Conservation (phyloP, 176 grass and related monocot genomes). For the Hordeum marinum region DNA sequence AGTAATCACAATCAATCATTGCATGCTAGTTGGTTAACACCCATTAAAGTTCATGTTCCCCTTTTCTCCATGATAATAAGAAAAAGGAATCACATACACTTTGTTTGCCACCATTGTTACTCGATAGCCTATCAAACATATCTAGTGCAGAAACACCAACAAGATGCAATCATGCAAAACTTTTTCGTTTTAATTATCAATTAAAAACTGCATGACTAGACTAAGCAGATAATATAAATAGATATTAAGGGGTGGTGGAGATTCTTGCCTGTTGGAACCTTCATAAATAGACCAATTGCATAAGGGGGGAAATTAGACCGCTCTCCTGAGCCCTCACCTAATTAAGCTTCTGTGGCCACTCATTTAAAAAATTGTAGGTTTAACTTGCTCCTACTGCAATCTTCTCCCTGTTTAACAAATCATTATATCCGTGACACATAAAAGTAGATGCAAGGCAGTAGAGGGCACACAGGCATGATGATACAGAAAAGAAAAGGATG, state of each 20-base stretch:
- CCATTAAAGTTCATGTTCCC: neutral
- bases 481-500: neutral
- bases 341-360: neutral
- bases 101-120: neutral
- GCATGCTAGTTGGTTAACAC: neutral
- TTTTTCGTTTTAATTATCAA: neutral
- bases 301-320: neutral
- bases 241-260: neutral
- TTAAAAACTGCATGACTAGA: neutral
- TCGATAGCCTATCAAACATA: neutral
- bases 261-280: conserved; percentile 31
- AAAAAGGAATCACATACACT: neutral
- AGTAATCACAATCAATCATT: neutral
- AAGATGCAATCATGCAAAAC: neutral
- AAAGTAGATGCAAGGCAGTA: neutral
- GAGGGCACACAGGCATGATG: neutral
- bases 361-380: neutral
- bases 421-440: conserved; percentile 17
- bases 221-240: neutral
- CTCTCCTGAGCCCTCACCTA: neutral
- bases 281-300: conserved; percentile 3
- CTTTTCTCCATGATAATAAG: neutral
- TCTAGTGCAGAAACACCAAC: conserved; percentile 17
- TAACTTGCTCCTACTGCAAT: neutral
- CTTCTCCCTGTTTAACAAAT: conserved; percentile 24